Conservation (phyloP, 495 filamentous ascomycete species). For the Aspergillus panamensis region DNA sequence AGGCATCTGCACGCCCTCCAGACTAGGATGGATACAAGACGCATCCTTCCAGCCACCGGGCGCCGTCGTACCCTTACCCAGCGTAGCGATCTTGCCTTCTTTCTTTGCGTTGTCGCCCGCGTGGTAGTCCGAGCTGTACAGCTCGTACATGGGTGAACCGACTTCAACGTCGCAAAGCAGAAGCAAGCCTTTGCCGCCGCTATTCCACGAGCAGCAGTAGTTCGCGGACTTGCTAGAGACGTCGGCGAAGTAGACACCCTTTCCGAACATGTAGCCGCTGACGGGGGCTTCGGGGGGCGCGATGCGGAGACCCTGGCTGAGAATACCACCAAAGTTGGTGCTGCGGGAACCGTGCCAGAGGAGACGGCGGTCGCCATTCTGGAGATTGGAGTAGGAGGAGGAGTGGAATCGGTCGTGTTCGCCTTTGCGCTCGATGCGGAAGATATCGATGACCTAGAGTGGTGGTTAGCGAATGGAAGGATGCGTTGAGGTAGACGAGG, state of each 20-base stretch:
- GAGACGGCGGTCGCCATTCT: constrained; percentile 59
- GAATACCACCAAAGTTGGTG: constrained; percentile 80
- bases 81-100: constrained; percentile 59
- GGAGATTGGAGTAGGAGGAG: constrained; percentile 44
- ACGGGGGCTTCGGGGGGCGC: constrained; percentile 80
- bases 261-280: constrained; percentile 78
- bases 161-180: constrained; percentile 80
- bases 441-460: constrained; percentile 63
- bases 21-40: constrained; percentile 51
- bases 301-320: constrained; percentile 80
- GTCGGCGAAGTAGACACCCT: constrained; percentile 89
- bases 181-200: constrained; percentile 56
- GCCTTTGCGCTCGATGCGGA: constrained; percentile 74
- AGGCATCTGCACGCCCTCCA: constrained; percentile 64
- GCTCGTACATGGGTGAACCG: constrained; percentile 63
- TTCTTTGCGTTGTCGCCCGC: constrained; percentile 62
- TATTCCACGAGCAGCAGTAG: constrained; percentile 62
- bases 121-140: constrained; percentile 48
- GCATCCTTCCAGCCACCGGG: constrained; percentile 77
- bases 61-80: constrained; percentile 57
- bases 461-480: constrained; percentile 11
- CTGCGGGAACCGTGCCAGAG: constrained; percentile 78
- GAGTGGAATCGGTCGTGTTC: constrained; percentile 65
- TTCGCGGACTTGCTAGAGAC: constrained; percentile 74
- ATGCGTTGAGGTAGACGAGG: not conserved